Base-by-base conservation (phyloP, 495 filamentous ascomycete species). In the Tuber microsphaerosporum region DNA sequence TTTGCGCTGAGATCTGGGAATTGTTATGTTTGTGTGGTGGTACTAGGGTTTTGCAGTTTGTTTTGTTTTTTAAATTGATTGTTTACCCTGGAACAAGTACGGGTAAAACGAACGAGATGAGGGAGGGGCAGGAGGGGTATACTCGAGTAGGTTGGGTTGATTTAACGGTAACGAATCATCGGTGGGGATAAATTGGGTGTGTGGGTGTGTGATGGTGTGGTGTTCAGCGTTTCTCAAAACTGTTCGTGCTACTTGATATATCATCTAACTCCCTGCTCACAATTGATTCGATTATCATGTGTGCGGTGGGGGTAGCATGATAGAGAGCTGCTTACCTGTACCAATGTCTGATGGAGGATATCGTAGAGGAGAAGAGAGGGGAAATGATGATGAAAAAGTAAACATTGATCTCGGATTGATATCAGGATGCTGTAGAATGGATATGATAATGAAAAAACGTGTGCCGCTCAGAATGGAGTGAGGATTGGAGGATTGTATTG, bases 91-190 rank as follows among this genome's bases (percentile, higher is more conserved):
- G 56, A 65, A 65, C 14, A 65, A 65, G 56, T 65, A 65, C 31
- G 56, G 56, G 56, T 65, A 65, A 65, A 65, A 65, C 34, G 56
- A 31, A 65, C 34, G 56, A 65, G 56, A 65, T 65, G 56, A 65
- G 56, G 56, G 56, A 65, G 56, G 56, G 56, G 56, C 56, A 65
- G 56, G 56, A 65, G 56, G 56, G 56, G 56, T 65, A 34, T 26
- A 43, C 42, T 43, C 42, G 42, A 43, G 42, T 43, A 65, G 56
- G 56, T 34, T 65, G 56, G 26, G 31, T 65, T 65, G 56, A 65
- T 65, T 65, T 65, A 65, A 65, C 56, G 56, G 56, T 65, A 65
- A 65, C 56, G 56, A 65, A 65, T 65, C 56, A 65, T 17, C 26
- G 56, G 31, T 26, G 56, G 14, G 12, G 56, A 65, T 65, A 65